Percentiles rank a stretch among this genome's conserved stretches.
Evolutionary conservation across 1,139 yeast species (phyloP).

Genomic region (Kodamaea sp.): DNA sequence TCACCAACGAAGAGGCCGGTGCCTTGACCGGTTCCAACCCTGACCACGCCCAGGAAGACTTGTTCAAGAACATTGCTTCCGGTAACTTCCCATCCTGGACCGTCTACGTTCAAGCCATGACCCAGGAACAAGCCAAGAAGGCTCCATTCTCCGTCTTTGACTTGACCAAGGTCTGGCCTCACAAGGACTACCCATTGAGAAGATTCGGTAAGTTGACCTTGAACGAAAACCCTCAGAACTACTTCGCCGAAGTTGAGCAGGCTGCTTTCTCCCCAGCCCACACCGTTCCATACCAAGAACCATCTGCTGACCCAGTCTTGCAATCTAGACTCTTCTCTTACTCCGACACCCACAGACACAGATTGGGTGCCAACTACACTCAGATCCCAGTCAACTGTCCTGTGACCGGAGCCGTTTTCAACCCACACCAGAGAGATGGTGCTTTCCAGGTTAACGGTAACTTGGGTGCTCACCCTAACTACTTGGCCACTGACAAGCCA

Average conservation of each 20-base stretch:
- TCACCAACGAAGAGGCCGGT: conserved; percentile 58
- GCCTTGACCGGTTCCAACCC: conserved; percentile 61
- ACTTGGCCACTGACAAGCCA: conserved; percentile 62
- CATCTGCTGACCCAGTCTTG: conserved; percentile 85
- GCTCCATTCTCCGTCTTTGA: conserved; percentile 63
- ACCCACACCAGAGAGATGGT: conserved; percentile 85
- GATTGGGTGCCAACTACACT: conserved; percentile 67
- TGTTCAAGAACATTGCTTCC: conserved; percentile 56
- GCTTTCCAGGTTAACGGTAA: conserved; percentile 81
- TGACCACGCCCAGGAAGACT: conserved; percentile 59
- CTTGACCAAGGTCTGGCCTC: conserved; percentile 82
- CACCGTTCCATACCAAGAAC: conserved; percentile 80
- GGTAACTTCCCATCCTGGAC: conserved; percentile 69
- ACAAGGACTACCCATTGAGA: conserved; percentile 72
- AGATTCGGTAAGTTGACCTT: conserved; percentile 69
- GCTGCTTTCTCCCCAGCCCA: conserved; percentile 83
- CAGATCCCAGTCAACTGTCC: conserved; percentile 78
- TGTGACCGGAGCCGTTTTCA: conserved; percentile 46
- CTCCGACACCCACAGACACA: conserved; percentile 75
- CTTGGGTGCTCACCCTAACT: conserved; percentile 83
- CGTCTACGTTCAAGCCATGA: conserved; percentile 70
- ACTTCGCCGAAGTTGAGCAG: conserved; percentile 81
- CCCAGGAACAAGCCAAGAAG: conserved; percentile 66
- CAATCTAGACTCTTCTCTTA: conserved; percentile 84
- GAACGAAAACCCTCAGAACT: conserved; percentile 74